Base-by-base conservation (phyloP, 2,329 filamentous ascomycete genomes). In the Calonectria ilicicola region DNA sequence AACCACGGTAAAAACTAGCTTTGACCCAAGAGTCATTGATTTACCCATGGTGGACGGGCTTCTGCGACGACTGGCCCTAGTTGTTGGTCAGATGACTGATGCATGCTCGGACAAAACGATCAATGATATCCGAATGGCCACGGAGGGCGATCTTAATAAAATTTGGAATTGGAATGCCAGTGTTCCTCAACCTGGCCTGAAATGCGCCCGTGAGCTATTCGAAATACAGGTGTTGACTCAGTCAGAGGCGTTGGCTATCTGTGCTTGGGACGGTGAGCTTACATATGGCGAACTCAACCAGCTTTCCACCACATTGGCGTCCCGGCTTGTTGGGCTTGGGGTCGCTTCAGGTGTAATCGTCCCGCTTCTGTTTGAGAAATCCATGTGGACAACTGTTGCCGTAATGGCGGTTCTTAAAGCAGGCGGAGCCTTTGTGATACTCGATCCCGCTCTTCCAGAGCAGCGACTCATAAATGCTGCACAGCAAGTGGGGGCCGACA, bases 181-280 rank as follows among this genome's bases (percentile, higher is more conserved):
- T n/a, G 26, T 29, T 19, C 49, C 49, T 4, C 1, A 6, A 3
- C 7, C 49, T 8, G 27, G 27, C 5, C 17, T 10, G 2, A 19
- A 5, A 40, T 44, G 19, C 3, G 17, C 46, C 2, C 32, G 60
- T 19, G 53, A 60, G 9, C 14, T 40, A 10, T 26, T 60, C 12
- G 53, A 60, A 10, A 3, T 15, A 26, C 7, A 15, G 17, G 38
- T 3, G 19, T 9, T 15, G 27, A 2, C 21, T 8, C 14, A 47
- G 14, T 19, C 26, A 14, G 15, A 29, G 21, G 42, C 17, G 14
- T n/a, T 56, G 42, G 67, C 70, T 69, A n/a, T 77, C n/a, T 80
- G 79, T 26, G 75, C 76, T 51, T 77, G 77, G 69, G 74, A 75
- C 47, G 26, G 56, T 14, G 17, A 7, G 12, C 38, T 60, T 21